Conservation (phyloP, 169 alveolate genomes). For the Eimeria acervulina region DNA sequence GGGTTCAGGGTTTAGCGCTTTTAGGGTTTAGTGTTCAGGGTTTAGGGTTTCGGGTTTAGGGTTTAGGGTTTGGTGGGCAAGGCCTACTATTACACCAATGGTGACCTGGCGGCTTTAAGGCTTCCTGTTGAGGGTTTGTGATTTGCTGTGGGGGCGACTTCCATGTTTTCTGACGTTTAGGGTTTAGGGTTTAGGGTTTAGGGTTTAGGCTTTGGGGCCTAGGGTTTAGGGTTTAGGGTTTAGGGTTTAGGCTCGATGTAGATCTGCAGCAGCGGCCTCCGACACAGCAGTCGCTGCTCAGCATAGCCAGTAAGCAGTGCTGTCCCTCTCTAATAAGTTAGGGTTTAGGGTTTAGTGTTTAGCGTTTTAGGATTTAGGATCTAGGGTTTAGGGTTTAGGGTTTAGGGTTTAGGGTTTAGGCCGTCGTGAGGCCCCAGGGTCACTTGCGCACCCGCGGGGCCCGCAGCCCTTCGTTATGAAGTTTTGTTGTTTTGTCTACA, state of each 20-base stretch:
- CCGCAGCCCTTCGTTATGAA: background rate
- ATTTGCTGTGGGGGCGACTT: no score
- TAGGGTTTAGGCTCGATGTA: background rate
- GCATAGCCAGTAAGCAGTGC: background rate
- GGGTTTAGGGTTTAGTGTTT: background rate
- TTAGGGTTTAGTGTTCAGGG: no score
- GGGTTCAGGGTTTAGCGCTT: background rate
- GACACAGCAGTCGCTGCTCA: background rate
- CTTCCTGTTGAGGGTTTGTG: background rate
- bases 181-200: background rate
- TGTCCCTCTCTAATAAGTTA: background rate
- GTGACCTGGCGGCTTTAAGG: background rate
- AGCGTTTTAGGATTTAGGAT: background rate
- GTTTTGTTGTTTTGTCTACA: no score
- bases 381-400: constrained; percentile 16
- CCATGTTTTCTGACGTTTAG: background rate
- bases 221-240: constrained; percentile 21
- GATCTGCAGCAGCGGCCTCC: background rate
- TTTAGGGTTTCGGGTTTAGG: background rate
- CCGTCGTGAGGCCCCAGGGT: background rate
- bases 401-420: background rate
- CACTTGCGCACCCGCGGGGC: constrained; percentile 26
- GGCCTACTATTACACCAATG: background rate
- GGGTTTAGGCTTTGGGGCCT: background rate
- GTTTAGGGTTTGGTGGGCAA: background rate